phyloP scores from a whole-genome alignment of 2,329 filamentous ascomycete genomes.

The Colletotrichum lentis region DNA sequence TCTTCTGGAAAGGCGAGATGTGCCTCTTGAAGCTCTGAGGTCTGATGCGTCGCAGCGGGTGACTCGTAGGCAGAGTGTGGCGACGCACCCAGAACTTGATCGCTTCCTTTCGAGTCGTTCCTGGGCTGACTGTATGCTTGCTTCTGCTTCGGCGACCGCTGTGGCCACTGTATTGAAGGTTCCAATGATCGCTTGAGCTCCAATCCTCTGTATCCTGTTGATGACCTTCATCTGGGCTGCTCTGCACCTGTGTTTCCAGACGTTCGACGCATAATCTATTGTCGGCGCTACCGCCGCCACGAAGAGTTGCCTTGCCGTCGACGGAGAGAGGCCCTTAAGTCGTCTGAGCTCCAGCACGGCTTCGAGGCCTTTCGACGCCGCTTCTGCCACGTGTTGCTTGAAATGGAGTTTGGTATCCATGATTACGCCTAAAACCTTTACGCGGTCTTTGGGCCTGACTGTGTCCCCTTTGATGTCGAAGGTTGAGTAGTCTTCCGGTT shows the following conservation, averaged over 20 bases:
- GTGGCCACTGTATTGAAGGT: conserved; percentile 6
- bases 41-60: not conserved
- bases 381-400: conserved; percentile 16
- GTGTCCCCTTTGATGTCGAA: conserved; percentile 16
- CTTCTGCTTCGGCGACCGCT: conserved; percentile 18
- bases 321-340: conserved; percentile 15
- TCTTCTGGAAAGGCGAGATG: not conserved
- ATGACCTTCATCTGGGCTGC: conserved; percentile 2
- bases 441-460: not conserved
- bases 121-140: conserved; percentile 9
- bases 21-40: not conserved
- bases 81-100: not conserved
- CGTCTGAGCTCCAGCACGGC: conserved; percentile 31
- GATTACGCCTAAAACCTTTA: not conserved
- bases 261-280: not conserved
- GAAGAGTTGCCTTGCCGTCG: conserved; percentile 17
- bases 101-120: not conserved
- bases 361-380: conserved; percentile 35
- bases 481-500: conserved; percentile 33
- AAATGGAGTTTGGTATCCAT: conserved; percentile 36
- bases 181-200: conserved; percentile 13
- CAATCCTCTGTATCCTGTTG: not conserved
- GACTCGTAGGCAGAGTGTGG: not conserved
- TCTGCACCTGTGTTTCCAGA: conserved; percentile 8
- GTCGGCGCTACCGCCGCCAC: not conserved